Conservation (phyloP, 768 basidiomycete genomes). For the Mycena floridula region DNA sequence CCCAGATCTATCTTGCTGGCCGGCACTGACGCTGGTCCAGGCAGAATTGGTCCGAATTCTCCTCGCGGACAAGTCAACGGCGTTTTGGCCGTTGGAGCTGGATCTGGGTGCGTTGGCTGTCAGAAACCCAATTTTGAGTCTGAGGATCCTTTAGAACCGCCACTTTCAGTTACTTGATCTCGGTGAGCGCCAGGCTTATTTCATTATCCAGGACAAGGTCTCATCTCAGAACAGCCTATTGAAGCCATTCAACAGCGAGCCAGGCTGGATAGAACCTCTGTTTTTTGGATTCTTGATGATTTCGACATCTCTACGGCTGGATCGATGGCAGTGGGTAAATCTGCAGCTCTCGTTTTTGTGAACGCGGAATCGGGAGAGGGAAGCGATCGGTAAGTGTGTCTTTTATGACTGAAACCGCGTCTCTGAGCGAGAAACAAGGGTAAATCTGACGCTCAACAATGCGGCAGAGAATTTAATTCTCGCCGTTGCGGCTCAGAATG, state of each 20-base stretch:
- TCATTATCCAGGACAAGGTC: background rate
- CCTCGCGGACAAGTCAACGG: constrained; percentile 61
- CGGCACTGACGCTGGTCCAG: constrained; percentile 63
- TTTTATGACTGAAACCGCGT: too few relatives aligned
- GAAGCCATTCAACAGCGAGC: constrained; percentile 78
- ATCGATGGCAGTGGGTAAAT: constrained; percentile 39
- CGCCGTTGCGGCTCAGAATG: constrained; percentile 59
- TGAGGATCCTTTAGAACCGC: too few relatives aligned
- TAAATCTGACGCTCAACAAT: constrained; percentile 71
- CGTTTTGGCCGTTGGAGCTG: constrained; percentile 89
- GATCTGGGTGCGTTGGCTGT: too few relatives aligned
- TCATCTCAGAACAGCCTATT: constrained; percentile 43
- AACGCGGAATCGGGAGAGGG: constrained; percentile 81
- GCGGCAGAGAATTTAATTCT: constrained; percentile 65
- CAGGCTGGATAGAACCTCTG: constrained; percentile 54
- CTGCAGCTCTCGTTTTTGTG: constrained; percentile 76
- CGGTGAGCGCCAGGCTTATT: constrained; percentile 35
- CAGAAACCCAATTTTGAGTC: too few relatives aligned
- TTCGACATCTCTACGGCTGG: constrained; percentile 51
- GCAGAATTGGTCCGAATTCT: constrained; percentile 57
- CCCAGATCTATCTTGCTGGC: constrained; percentile 54
- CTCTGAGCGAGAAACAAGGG: too few relatives aligned
- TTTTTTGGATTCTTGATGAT: constrained; percentile 68
- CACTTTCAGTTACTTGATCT: constrained; percentile 73
- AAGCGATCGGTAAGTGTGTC: constrained; percentile 62